Evolutionary conservation across 2,329 filamentous ascomycete genomes (phyloP).

Genomic region (Fusarium sp.): DNA sequence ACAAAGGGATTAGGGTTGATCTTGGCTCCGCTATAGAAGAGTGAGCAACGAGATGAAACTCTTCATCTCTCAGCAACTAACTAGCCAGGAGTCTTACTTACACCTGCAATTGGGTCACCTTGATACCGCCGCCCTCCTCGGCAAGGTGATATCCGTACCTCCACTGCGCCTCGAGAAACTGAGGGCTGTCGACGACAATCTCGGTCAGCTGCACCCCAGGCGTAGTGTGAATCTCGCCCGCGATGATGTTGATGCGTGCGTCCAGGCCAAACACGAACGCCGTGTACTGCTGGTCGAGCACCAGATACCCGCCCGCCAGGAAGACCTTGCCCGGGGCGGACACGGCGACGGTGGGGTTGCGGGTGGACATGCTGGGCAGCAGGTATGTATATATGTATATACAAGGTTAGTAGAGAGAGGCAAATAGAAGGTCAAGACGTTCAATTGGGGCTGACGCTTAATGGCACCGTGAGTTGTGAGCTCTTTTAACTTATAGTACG

Average conservation of each 20-base stretch:
- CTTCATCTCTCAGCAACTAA: background rate
- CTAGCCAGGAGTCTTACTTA: constrained; percentile 58
- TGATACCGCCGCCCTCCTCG: constrained; percentile 77
- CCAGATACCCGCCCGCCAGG: constrained; percentile 91
- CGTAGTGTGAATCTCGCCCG: constrained; percentile 64
- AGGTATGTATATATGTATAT: background rate
- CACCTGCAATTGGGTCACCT: constrained; percentile 79
- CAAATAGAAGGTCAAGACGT: background rate
- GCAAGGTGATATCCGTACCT: constrained; percentile 79
- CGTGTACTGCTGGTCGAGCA: constrained; percentile 86
- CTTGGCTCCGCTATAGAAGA: constrained; percentile 52
- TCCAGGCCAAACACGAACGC: constrained; percentile 74
- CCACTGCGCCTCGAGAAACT: constrained; percentile 89
- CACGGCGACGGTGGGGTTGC: constrained; percentile 62
- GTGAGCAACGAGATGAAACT: constrained; percentile 21
- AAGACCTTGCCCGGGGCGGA: constrained; percentile 97
- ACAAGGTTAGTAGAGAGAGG: background rate
- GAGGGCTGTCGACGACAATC: constrained; percentile 88
- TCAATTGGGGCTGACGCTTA: constrained; percentile 1
- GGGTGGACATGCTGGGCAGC: constrained; percentile 30
- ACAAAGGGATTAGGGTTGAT: constrained; percentile 79
- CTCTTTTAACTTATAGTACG: constrained; percentile 28
- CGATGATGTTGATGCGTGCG: constrained; percentile 71
- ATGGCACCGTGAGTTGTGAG: constrained; percentile 15
- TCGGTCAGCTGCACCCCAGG: constrained; percentile 71